phyloP scores from a whole-genome alignment of 2,329 filamentous ascomycete species.

The Albophoma yamanashiensis region DNA sequence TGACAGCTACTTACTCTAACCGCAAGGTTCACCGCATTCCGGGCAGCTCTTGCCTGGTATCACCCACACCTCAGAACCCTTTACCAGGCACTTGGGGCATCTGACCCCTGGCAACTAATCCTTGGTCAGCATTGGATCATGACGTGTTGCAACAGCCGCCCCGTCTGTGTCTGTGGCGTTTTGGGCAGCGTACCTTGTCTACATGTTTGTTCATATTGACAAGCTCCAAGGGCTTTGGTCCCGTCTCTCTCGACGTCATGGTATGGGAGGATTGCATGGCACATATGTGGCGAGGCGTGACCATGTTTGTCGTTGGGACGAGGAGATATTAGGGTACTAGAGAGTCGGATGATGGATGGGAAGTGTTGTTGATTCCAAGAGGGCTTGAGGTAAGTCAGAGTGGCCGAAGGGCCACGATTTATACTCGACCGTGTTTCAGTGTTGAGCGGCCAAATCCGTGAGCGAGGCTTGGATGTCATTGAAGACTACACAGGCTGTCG shows the following conservation, averaged over 20 bases:
- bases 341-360: background rate
- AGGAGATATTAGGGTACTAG: background rate
- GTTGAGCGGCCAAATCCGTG: background rate
- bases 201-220: background rate
- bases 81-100: slow-evolving; percentile 38
- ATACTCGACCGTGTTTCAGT: background rate
- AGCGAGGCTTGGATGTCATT: background rate
- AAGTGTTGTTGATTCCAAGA: background rate
- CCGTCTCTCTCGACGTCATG: background rate
- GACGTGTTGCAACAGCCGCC: too few relatives aligned
- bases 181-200: background rate
- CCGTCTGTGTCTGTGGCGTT: background rate
- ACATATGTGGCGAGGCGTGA: background rate
- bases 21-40: slow-evolving; percentile 37
- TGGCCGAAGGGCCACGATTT: background rate
- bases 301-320: background rate
- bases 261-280: background rate
- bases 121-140: slow-evolving; percentile 1
- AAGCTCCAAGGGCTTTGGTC: background rate
- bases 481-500: background rate
- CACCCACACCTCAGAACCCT: slow-evolving; percentile 44
- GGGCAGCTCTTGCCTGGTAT: slow-evolving; percentile 41
- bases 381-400: background rate
- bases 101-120: slow-evolving; percentile 35
- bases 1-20: slow-evolving; percentile 3